Evolutionary conservation across 2,329 filamentous ascomycete genomes (phyloP).

Genomic region (Westerdykella aurantiaca): DNA sequence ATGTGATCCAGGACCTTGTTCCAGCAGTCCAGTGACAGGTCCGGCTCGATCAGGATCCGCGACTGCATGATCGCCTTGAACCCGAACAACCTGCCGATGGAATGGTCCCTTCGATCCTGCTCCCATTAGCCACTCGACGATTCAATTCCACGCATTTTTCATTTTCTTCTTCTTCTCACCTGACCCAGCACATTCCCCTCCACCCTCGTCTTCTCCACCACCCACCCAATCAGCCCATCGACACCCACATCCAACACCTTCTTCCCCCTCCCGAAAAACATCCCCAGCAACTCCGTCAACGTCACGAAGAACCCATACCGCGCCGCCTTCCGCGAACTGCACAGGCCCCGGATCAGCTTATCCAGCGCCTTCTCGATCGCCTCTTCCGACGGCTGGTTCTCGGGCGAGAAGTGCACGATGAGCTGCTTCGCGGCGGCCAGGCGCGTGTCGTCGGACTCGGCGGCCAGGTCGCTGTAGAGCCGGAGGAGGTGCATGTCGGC

Average conservation of each 20-base stretch:
- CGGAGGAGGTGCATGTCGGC: constrained; percentile 39
- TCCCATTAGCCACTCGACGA: not conserved
- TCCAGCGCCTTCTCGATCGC: constrained; percentile 38
- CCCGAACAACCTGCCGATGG: constrained; percentile 81
- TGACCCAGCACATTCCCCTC: constrained; percentile 50
- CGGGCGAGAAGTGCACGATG: constrained; percentile 38
- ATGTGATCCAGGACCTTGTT: constrained; percentile 64
- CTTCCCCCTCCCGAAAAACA: constrained; percentile 54
- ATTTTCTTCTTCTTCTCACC: constrained; percentile 34
- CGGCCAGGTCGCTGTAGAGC: constrained; percentile 44
- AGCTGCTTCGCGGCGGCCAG: constrained; percentile 43
- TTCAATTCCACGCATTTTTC: too few species aligned
- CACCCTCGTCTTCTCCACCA: constrained; percentile 49
- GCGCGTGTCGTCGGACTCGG: constrained; percentile 41
- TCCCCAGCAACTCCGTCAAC: constrained; percentile 70
- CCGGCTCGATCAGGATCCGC: constrained; percentile 58
- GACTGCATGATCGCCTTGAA: constrained; percentile 81
- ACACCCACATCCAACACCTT: constrained; percentile 35
- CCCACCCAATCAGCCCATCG: constrained; percentile 45
- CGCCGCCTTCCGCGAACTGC: constrained; percentile 83
- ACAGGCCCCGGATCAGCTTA: constrained; percentile 74
- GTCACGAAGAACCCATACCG: constrained; percentile 86
- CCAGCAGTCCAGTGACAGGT: constrained; percentile 54
- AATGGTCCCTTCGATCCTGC: constrained; percentile 78
- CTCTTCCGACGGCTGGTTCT: constrained; percentile 33